phyloP scores from a whole-genome alignment of 495 filamentous ascomycete species.

The Podospora pseudoanserina region DNA sequence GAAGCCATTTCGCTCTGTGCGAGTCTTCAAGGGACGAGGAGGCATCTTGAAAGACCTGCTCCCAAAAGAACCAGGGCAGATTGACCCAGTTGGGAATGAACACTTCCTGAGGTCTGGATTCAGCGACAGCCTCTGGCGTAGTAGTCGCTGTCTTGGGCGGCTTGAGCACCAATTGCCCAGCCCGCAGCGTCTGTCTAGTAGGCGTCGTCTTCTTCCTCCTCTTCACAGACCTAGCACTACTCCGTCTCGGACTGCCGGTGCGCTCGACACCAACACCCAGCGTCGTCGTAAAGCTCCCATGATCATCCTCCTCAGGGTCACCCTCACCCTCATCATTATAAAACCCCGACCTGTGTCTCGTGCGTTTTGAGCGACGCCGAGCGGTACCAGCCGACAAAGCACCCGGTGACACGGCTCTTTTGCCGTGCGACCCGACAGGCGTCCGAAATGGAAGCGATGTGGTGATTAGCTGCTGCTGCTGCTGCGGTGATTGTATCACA shows the following conservation, averaged over 20 bases:
- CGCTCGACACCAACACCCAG: constrained; percentile 6
- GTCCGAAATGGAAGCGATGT: not conserved
- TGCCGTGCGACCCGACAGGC: constrained; percentile 9
- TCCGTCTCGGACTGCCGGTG: not conserved
- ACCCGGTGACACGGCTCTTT: constrained; percentile 12
- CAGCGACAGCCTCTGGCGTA: not conserved
- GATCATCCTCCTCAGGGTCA: constrained; percentile 9
- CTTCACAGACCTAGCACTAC: not conserved
- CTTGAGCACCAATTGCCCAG: not conserved
- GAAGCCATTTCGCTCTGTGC: constrained; percentile 56
- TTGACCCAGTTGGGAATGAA: constrained; percentile 62
- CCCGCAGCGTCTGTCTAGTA: not conserved
- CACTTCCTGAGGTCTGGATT: constrained; percentile 3
- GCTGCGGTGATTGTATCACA: not conserved
- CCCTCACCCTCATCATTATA: constrained; percentile 25
- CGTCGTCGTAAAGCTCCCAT: no score
- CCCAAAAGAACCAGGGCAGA: constrained; percentile 68
- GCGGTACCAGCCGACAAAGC: not conserved
- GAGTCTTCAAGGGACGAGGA: constrained; percentile 58
- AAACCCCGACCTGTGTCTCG: constrained; percentile 25
- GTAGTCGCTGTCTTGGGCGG: not conserved
- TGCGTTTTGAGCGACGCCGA: constrained; percentile 19
- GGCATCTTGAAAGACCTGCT: constrained; percentile 65
- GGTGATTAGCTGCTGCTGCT: not conserved
- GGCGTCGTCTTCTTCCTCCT: not conserved